These are phyloP conservation scores for Dimocarpus longan DNA, from an alignment of 345 rosid species.

Conservation along the genomic window DNA sequence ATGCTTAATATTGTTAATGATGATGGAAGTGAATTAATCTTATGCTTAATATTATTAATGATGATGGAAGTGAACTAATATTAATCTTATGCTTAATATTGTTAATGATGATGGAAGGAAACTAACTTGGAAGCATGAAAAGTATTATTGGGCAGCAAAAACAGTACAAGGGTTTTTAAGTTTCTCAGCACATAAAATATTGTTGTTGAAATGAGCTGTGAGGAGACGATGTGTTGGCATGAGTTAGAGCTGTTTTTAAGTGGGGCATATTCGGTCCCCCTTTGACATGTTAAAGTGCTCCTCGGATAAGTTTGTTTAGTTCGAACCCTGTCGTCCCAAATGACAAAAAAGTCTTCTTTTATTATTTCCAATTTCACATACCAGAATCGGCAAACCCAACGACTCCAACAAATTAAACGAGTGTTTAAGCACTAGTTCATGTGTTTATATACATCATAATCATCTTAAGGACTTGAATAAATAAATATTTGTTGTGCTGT, in stretches of 20 bases:
- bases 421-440: constrained; percentile 12
- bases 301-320: constrained; percentile 36
- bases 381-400: constrained; percentile 6
- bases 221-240: not conserved
- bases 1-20: not conserved
- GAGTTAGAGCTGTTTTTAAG: constrained; percentile 12
- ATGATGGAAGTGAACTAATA: too few relatives aligned
- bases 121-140: not conserved
- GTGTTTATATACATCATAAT: not conserved
- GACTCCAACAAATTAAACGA: constrained; percentile 21
- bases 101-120: not conserved
- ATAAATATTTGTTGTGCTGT: not conserved
- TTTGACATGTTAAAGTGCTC: constrained; percentile 23
- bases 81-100: not conserved
- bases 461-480: too few relatives aligned
- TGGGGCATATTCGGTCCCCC: constrained; percentile 31
- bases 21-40: not conserved
- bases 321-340: not conserved
- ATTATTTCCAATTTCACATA: not conserved
- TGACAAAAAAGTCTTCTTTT: constrained; percentile 9
- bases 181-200: too few relatives aligned
- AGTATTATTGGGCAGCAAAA: not conserved
- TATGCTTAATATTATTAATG: not conserved
- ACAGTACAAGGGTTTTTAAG: not conserved
- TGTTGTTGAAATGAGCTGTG: not conserved